Evolutionary conservation across 2,329 filamentous ascomycete genomes (phyloP).

Genomic region (Tricladium varicosporioides): DNA sequence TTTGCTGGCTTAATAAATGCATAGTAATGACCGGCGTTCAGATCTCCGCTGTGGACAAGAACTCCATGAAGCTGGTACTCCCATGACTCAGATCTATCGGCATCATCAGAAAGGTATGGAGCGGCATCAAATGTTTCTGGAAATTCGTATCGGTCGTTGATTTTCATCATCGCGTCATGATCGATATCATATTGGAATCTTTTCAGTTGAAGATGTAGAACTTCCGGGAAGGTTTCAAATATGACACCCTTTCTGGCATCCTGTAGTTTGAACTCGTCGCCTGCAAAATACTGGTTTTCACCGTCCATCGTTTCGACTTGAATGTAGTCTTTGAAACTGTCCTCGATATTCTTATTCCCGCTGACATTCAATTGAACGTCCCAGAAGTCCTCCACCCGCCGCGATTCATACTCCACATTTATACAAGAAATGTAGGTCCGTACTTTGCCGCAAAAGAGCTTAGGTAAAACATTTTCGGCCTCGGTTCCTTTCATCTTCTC

Average conservation of each 20-base stretch:
- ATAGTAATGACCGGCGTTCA: conserved; percentile 98
- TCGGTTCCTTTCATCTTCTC: conserved; percentile 97
- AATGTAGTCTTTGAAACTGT: conserved; percentile 95
- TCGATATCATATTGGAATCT: conserved; percentile 98
- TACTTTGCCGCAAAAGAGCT: conserved; percentile 95
- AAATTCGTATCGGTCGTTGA: conserved; percentile 90
- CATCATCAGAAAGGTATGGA: conserved; percentile 82
- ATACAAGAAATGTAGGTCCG: conserved; percentile 99
- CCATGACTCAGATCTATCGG: conserved; percentile 86
- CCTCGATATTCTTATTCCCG: conserved; percentile 87
- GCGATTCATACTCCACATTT: conserved; percentile 96
- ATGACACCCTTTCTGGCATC: conserved; percentile 98
- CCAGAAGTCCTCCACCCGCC: conserved; percentile 96
- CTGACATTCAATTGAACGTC: conserved; percentile 97
- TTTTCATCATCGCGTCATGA: conserved; percentile 97
- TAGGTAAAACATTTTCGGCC: conserved; percentile 82
- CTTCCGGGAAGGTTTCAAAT: conserved; percentile 91
- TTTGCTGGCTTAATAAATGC: conserved; percentile 93
- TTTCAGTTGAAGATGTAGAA: conserved; percentile 92
- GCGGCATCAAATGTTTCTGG: conserved; percentile 80
- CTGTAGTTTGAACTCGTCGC: conserved; percentile 85
- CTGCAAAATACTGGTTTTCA: conserved; percentile 96
- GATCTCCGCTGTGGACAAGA: conserved; percentile 90
- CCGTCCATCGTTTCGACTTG: conserved; percentile 96
- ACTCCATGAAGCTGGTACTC: conserved; percentile 92